Conservation (phyloP, 192 early-diverging fungal genomes). For the Umbelopsis vinacea region DNA sequence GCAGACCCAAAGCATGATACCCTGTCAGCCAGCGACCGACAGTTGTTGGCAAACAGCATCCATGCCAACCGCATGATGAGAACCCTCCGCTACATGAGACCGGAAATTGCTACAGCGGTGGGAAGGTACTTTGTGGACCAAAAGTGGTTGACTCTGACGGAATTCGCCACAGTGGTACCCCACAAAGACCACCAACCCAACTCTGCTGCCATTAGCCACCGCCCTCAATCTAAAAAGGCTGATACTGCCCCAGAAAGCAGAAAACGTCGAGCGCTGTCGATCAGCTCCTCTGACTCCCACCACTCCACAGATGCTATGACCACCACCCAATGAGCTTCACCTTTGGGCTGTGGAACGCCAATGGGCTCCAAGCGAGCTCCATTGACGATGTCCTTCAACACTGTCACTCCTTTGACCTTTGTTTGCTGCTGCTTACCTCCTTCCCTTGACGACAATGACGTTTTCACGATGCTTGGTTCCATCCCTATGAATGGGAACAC, state of each 20-base stretch:
- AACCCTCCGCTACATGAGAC: not conserved
- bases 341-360: not conserved
- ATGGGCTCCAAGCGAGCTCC: not conserved
- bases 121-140: not conserved
- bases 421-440: conserved; percentile 27
- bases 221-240: too few relatives aligned
- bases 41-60: not conserved
- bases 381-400: not conserved
- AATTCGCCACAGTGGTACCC: not conserved
- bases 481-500: conserved; percentile 14
- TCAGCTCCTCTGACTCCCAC: too few relatives aligned
- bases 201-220: too few relatives aligned
- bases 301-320: not conserved
- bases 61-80: not conserved
- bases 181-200: too few relatives aligned
- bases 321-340: not conserved
- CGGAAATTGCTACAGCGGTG: not conserved
- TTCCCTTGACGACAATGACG: not conserved
- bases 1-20: not conserved
- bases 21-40: not conserved
- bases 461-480: conserved; percentile 4
- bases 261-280: too few relatives aligned
- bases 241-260: too few relatives aligned
- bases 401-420: not conserved
- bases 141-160: not conserved